Conservation (phyloP, 176 grass and related monocot genomes). For the Cocos nucifera region DNA sequence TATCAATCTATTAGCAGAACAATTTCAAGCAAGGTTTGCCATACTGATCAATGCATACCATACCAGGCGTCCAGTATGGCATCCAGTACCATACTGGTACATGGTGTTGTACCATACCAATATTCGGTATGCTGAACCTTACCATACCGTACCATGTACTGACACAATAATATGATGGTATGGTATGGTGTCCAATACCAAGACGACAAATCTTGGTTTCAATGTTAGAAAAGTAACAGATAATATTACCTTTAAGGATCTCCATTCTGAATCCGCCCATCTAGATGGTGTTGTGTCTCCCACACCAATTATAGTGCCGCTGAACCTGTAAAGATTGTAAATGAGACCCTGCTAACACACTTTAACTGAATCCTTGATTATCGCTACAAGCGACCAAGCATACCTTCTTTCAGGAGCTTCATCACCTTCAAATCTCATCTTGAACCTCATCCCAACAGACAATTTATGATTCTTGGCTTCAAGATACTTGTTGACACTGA, state of each 20-base stretch:
- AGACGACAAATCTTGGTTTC: neutral
- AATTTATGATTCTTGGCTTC: slow-evolving; percentile 81
- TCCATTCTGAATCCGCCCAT: slow-evolving; percentile 84
- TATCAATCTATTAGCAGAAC: too few relatives aligned
- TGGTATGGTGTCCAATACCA: too few relatives aligned
- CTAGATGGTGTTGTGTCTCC: slow-evolving; percentile 47
- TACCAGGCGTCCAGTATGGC: too few relatives aligned
- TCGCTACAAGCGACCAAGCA: neutral
- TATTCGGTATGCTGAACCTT: too few relatives aligned
- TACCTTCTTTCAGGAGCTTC: slow-evolving; percentile 89
- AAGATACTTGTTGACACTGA: slow-evolving; percentile 84
- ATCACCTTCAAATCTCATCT: slow-evolving; percentile 96
- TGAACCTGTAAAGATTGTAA: slow-evolving; percentile 59
- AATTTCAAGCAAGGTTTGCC: neutral
- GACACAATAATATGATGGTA: too few relatives aligned
- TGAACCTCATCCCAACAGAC: slow-evolving; percentile 84
- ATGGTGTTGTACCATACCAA: too few relatives aligned
- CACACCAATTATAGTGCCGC: slow-evolving; percentile 75
- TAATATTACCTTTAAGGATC: slow-evolving; percentile 65
- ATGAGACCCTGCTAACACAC: neutral
- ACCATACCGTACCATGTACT: too few relatives aligned
- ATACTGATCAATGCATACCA: too few relatives aligned
- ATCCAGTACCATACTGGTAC: too few relatives aligned
- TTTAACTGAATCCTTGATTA: too few relatives aligned
- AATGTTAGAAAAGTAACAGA: slow-evolving; percentile 2